phyloP scores from a whole-genome alignment of 2,329 filamentous ascomycete species.

The Alternaria ethzedia region DNA sequence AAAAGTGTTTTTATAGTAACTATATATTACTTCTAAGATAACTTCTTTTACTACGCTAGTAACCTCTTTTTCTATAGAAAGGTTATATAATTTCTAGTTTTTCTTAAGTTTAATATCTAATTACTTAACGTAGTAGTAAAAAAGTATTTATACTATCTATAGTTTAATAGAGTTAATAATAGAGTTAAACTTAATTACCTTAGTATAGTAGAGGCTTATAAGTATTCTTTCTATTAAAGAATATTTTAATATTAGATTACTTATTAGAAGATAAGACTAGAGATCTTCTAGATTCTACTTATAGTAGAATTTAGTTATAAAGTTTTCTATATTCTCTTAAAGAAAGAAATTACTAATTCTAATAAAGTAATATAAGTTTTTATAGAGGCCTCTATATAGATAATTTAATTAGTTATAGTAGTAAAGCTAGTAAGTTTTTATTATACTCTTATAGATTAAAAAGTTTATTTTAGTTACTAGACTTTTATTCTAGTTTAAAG shows the following conservation, averaged over 20 bases:
- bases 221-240: constrained; percentile 6
- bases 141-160: background rate
- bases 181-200: background rate
- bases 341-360: constrained; percentile 1
- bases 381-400: background rate
- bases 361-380: background rate
- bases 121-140: background rate
- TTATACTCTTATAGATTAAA: background rate
- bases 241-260: constrained; percentile 2
- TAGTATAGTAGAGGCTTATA: constrained; percentile 1
- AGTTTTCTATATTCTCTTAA: constrained; percentile 1
- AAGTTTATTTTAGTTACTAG: background rate
- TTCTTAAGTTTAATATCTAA: background rate
- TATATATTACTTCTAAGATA: constrained; percentile 8
- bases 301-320: constrained; percentile 4
- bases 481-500: background rate
- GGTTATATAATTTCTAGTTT: background rate
- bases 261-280: constrained; percentile 1
- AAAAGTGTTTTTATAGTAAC: background rate
- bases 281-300: constrained; percentile 7
- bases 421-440: constrained; percentile 1
- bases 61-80: background rate
- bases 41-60: background rate
- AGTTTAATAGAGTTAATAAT: background rate
- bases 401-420: constrained; percentile 1